Evolutionary conservation across 192 early-diverging fungal genomes (phyloP).

Genomic region (Umbelopsis vinacea): DNA sequence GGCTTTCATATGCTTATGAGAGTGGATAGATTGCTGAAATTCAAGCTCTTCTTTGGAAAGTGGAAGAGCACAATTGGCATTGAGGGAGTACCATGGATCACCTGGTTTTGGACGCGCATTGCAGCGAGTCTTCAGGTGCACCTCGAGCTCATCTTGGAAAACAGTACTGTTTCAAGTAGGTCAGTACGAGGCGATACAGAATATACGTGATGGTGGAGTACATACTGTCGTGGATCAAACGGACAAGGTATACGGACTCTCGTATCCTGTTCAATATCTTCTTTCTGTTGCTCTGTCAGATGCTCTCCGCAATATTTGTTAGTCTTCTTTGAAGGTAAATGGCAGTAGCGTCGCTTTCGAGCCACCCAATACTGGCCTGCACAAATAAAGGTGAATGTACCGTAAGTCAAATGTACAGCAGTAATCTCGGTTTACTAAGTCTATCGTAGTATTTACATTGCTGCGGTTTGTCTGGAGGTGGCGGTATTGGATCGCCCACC

Average conservation of each 20-base stretch:
- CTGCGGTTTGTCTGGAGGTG: slow-evolving; percentile 45
- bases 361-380: slow-evolving; percentile 58
- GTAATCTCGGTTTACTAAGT: no score
- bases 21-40: slow-evolving; percentile 29
- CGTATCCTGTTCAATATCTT: slow-evolving; percentile 14
- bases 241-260: slow-evolving; percentile 73
- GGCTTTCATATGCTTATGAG: slow-evolving; percentile 34
- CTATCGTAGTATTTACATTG: slow-evolving; percentile 38
- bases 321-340: slow-evolving; percentile 53
- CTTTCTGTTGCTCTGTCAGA: slow-evolving; percentile 43
- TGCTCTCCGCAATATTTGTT: slow-evolving; percentile 77
- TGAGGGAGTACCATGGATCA: slow-evolving; percentile 36
- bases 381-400: not conserved
- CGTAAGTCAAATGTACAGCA: not conserved
- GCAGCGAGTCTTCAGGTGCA: slow-evolving; percentile 64
- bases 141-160: slow-evolving; percentile 54
- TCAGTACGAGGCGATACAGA: not conserved
- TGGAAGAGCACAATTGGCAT: slow-evolving; percentile 49
- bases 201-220: not conserved
- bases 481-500: slow-evolving; percentile 32
- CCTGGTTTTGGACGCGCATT: slow-evolving; percentile 62
- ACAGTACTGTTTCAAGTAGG: slow-evolving; percentile 46
- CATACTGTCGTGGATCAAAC: slow-evolving; percentile 73
- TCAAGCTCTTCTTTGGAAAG: slow-evolving; percentile 35
- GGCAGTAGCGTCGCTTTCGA: slow-evolving; percentile 68